These are phyloP conservation scores for Trypanosoma theileri DNA, from an alignment of 208 protist species.

Conservation along the genomic window DNA sequence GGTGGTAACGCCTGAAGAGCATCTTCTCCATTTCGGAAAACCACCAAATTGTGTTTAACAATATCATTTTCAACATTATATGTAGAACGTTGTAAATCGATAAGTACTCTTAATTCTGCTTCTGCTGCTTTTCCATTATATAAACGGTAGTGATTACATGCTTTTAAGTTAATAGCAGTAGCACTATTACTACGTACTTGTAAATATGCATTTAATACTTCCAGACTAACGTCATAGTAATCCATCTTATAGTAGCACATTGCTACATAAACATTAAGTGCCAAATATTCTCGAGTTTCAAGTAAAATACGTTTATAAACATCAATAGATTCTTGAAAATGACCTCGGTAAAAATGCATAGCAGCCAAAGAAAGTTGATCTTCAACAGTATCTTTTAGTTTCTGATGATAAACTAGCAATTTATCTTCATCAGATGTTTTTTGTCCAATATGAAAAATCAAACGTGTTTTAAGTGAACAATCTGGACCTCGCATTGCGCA, in stretches of 20 bases:
- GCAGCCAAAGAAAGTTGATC: conserved; percentile 94
- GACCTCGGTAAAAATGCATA: conserved; percentile 94
- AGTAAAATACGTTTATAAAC: conserved; percentile 97
- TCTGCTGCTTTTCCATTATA: conserved; percentile 94
- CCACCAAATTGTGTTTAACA: conserved; percentile 96
- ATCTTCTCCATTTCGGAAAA: conserved; percentile 96
- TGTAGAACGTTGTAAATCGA: conserved; percentile 86
- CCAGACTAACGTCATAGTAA: conserved; percentile 95
- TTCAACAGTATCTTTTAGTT: conserved; percentile 86
- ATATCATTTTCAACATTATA: conserved; percentile 93
- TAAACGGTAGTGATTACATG: conserved; percentile 95
- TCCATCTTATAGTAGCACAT: conserved; percentile 99
- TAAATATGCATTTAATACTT: conserved; percentile 91
- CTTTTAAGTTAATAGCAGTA: conserved; percentile 97
- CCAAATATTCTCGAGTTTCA: conserved; percentile 91
- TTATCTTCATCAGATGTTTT: conserved; percentile 92
- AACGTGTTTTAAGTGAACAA: conserved; percentile 85
- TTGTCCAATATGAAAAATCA: conserved; percentile 95
- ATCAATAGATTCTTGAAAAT: conserved; percentile 96
- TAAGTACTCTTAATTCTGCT: conserved; percentile 89
- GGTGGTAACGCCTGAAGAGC: conserved; percentile 94
- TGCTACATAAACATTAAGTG: conserved; percentile 96
- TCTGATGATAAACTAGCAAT: conserved; percentile 93
- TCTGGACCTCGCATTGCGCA: conserved; percentile 77
- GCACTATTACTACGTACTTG: conserved; percentile 91